Conservation (phyloP, 305 asterid species). For the Rubia balearica region DNA sequence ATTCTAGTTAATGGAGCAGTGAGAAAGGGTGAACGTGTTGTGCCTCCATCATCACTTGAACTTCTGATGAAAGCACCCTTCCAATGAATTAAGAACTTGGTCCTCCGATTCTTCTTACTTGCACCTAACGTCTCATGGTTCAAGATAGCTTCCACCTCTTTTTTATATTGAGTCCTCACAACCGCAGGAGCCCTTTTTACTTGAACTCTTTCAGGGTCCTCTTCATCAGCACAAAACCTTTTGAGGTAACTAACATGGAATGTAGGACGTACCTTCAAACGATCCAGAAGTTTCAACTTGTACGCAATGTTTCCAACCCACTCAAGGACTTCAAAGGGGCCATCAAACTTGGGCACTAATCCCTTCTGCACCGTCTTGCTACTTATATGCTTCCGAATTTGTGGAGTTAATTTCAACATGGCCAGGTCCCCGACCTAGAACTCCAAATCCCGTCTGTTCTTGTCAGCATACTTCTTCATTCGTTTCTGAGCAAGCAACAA, state of each 20-base stretch:
- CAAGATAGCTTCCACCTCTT: neutral
- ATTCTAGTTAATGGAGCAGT: conserved; percentile 38
- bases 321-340: neutral
- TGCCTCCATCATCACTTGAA: conserved; percentile 38
- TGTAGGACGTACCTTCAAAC: too few species aligned
- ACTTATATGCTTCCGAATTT: too few species aligned
- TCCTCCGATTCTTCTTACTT: neutral
- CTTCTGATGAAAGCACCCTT: conserved; percentile 17
- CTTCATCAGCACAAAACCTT: neutral
- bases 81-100: neutral
- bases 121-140: neutral
- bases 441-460: too few species aligned
- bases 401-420: too few species aligned
- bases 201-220: neutral
- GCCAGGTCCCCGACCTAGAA: too few species aligned
- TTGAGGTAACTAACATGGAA: neutral
- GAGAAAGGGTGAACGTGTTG: conserved; percentile 40
- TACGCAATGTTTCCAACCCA: too few species aligned
- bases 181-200: neutral
- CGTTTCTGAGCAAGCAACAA: too few species aligned
- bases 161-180: neutral
- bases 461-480: too few species aligned
- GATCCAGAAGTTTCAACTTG: too few species aligned
- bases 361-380: neutral
- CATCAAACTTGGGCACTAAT: neutral